phyloP scores from a whole-genome alignment of 495 filamentous ascomycete species.

The Mytilinidion resinicola region DNA sequence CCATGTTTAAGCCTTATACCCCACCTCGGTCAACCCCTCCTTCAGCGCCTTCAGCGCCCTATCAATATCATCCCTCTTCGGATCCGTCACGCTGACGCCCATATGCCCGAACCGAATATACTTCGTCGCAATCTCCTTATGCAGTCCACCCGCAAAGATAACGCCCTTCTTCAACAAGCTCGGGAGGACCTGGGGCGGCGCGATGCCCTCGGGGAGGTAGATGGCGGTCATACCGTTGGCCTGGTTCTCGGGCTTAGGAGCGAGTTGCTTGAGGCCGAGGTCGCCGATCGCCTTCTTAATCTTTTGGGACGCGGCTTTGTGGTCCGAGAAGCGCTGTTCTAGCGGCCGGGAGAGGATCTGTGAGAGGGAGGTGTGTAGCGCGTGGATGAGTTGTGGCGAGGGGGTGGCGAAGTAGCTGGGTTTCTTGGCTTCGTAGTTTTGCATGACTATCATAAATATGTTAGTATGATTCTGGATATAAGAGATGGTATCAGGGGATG shows the following conservation, averaged over 20 bases:
- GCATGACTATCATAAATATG: constrained; percentile 61
- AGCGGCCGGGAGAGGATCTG: constrained; percentile 78
- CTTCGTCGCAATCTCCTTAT: constrained; percentile 72
- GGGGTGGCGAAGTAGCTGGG: constrained; percentile 97
- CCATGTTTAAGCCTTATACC: constrained; percentile 33
- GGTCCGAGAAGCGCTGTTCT: constrained; percentile 69
- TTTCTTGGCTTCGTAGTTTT: constrained; percentile 96
- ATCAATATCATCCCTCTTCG: constrained; percentile 64
- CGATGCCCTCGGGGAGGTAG: constrained; percentile 79
- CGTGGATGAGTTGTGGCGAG: constrained; percentile 87
- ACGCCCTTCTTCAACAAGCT: constrained; percentile 84
- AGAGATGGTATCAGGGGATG: neutral
- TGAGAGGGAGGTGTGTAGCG: constrained; percentile 83
- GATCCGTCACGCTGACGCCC: constrained; percentile 80
- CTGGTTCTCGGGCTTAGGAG: constrained; percentile 77
- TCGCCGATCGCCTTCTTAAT: constrained; percentile 75
- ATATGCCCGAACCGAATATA: constrained; percentile 86
- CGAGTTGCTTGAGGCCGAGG: constrained; percentile 80
- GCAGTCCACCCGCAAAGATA: constrained; percentile 88
- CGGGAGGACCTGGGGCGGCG: constrained; percentile 74
- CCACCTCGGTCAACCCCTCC: constrained; percentile 64
- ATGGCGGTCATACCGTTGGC: constrained; percentile 97
- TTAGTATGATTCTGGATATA: constrained; percentile 4
- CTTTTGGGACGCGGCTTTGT: constrained; percentile 67
- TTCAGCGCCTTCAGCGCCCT: constrained; percentile 72